These are phyloP conservation scores for Amauroascus niger DNA, from an alignment of 2,329 filamentous ascomycete species.

Conservation along the genomic window DNA sequence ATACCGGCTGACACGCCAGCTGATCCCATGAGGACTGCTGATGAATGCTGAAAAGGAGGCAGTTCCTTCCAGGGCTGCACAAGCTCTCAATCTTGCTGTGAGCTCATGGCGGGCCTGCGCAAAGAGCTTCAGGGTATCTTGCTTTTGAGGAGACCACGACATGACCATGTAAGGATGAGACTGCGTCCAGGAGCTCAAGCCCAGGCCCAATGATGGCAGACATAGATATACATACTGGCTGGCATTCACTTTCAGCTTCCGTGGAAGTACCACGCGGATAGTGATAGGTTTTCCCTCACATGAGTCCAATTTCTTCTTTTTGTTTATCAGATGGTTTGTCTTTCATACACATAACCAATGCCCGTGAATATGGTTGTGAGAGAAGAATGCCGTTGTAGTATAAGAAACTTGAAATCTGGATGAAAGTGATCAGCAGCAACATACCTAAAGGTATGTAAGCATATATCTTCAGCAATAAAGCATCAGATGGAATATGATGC, in stretches of 20 bases:
- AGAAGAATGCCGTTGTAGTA: conserved; percentile 21
- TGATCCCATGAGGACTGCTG: conserved; percentile 24
- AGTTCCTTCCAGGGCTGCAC: conserved; percentile 2
- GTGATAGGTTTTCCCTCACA: conserved; percentile 9
- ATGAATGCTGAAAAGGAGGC: conserved; percentile 19
- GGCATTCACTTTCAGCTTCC: conserved; percentile 20
- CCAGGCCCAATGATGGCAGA: conserved; percentile 18
- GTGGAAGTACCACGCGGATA: conserved; percentile 19
- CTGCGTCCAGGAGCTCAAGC: conserved; percentile 22
- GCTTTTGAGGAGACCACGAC: conserved; percentile 21
- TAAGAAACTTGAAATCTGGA: conserved; percentile 18
- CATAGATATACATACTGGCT: conserved; percentile 26
- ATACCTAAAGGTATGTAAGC: conserved; percentile 18
- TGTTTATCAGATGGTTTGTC: not conserved
- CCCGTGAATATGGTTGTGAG: conserved; percentile 17
- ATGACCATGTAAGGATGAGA: conserved; percentile 23
- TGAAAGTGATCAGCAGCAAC: conserved; percentile 17
- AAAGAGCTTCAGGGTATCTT: conserved; percentile 22
- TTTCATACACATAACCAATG: conserved; percentile 15
- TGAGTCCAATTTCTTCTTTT: not conserved
- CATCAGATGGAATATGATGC: conserved; percentile 18
- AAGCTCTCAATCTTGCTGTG: conserved; percentile 19
- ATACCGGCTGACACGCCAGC: conserved; percentile 20
- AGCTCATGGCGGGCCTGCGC: conserved; percentile 20
- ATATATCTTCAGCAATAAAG: conserved; percentile 17